Percentiles rank a stretch among this genome's conserved stretches.
phyloP scores from a whole-genome alignment of 345 rosid species.

The Eucalyptus grandis region DNA sequence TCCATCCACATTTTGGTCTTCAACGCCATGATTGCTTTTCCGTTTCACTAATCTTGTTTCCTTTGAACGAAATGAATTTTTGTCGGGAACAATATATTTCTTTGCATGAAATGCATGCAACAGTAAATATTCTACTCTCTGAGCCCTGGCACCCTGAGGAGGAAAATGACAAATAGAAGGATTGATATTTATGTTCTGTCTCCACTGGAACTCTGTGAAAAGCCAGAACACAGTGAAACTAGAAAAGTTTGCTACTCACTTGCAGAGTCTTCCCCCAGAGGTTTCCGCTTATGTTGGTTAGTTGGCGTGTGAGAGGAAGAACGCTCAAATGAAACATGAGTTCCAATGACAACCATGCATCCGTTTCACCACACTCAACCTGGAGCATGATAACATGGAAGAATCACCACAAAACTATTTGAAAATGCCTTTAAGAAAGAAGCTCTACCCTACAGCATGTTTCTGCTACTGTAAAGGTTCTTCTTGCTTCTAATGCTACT shows the following conservation, averaged over 20 bases:
- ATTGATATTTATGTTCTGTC: not conserved
- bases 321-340: conserved; percentile 93
- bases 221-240: not conserved
- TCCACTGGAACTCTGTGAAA: not conserved
- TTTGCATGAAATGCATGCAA: conserved; percentile 89
- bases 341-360: conserved; percentile 99
- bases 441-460: not conserved
- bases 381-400: conserved; percentile 17
- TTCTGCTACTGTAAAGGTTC: not conserved
- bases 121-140: conserved; percentile 85
- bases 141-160: conserved; percentile 95
- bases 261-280: conserved; percentile 98
- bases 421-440: not conserved
- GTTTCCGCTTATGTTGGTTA: conserved; percentile 95
- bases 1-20: conserved; percentile 30
- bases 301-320: conserved; percentile 98
- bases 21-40: conserved; percentile 32
- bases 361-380: conserved; percentile 95
- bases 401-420: conserved; percentile 1
- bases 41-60: conserved; percentile 49
- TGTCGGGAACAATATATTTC: conserved; percentile 93
- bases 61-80: conserved; percentile 38
- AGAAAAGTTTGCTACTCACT: conserved; percentile 25
- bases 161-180: not conserved
- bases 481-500: not conserved